Evolutionary conservation across 176 grass and related monocot species (phyloP), one percentile per base, ranked within the genome.

Genomic region (Avena insularis): DNA sequence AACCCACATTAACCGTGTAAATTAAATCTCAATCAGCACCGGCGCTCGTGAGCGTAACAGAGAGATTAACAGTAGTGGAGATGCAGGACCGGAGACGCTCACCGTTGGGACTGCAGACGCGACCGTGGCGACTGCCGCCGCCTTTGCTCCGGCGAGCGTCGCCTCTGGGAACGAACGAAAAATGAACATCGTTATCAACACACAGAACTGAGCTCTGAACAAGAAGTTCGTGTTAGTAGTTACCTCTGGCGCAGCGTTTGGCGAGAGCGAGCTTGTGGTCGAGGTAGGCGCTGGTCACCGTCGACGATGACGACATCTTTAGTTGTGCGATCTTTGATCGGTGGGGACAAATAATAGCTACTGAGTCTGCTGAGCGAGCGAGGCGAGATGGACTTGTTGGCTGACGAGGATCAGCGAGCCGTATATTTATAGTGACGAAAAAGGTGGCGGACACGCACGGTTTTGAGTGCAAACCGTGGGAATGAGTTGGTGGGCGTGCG

Each of bases 201-300:
- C 16, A 57, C 55, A 19, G 55, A 16, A 31, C 15, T 16, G 63
- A 33, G 15, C 14, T 68, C 64, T 74, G 45, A 23, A 74, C 23
- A 23, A 23, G n/a, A 27, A 74, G 2, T 50, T 1, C 4, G 2
- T 3, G 11, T 5, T 23, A 3, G 1, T 29, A 5, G 9, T 7
- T 80, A 96, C 94, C 94, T 81, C 79, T 86, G 49, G 94, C 86
- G 47, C 91, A 96, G 46, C 91, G 89, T 75, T 92, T 96, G 8
- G 94, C 91, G 87, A 96, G 23, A 20, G 89, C 94, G 36, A 93
- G 87, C 82, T 86, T 91, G 54, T 96, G 82, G 64, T 96, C 91
- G 6, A 96, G 84, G 59, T 31, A 75, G 47, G 91, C 89, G 57
- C 77, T 49, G 58, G 38, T 91, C 8, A 89, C 89, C 3, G 93